Percentiles rank a stretch among this genome's conserved stretches.
Evolutionary conservation across 352 stramenopile genomes (phyloP).

Genomic region (Globisporangium emineosum): DNA sequence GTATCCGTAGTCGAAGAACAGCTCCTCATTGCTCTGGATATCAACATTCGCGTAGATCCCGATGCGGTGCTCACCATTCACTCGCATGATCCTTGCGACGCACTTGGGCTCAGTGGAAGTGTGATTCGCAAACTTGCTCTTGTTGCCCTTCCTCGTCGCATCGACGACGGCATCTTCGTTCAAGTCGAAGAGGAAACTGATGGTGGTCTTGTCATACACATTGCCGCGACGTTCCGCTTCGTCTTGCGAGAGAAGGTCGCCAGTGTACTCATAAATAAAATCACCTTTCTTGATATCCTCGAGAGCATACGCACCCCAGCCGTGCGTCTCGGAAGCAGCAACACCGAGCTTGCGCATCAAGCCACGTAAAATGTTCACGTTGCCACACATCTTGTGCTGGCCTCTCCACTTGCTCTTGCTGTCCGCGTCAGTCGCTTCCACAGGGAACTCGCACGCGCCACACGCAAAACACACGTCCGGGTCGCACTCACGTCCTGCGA

Average conservation of each 20-base stretch:
- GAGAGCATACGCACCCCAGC: conserved; percentile 68
- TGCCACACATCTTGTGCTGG: conserved; percentile 53
- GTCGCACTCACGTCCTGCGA: conserved; percentile 66
- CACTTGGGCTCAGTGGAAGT: conserved; percentile 77
- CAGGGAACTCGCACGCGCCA: conserved; percentile 57
- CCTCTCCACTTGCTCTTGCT: conserved; percentile 25
- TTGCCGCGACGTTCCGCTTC: conserved; percentile 84
- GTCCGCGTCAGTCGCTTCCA: conserved; percentile 37
- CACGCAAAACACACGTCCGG: conserved; percentile 67
- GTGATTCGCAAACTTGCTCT: conserved; percentile 94
- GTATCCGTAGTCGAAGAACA: conserved; percentile 86
- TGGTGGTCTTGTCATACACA: conserved; percentile 88
- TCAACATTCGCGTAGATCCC: conserved; percentile 90
- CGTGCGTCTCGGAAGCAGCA: conserved; percentile 59
- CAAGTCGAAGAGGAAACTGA: conserved; percentile 94
- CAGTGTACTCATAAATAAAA: conserved; percentile 88
- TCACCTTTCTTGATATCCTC: conserved; percentile 54
- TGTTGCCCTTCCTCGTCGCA: conserved; percentile 94
- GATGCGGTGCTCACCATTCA: conserved; percentile 92
- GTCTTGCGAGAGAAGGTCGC: conserved; percentile 89
- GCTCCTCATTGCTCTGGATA: conserved; percentile 83
- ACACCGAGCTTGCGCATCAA: conserved; percentile 50
- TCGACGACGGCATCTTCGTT: conserved; percentile 92
- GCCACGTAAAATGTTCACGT: conserved; percentile 70
- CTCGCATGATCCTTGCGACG: conserved; percentile 81